Base-by-base conservation (phyloP, 2,329 filamentous ascomycete species). In the Harringtonia aguacate region DNA sequence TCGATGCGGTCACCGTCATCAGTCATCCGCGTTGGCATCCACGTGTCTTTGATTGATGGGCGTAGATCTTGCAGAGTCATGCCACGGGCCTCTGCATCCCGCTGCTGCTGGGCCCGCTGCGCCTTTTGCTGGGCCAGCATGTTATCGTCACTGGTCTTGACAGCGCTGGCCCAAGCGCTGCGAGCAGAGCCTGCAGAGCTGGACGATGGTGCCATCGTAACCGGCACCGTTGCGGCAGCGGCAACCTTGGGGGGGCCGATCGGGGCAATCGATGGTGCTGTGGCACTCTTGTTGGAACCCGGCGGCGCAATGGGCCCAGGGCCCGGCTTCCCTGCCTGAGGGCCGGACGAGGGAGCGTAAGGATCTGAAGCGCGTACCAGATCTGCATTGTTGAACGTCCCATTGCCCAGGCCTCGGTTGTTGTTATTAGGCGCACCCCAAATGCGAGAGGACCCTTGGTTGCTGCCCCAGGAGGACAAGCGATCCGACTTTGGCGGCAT, bases 381-480 rank as follows among this genome's bases (percentile, higher is more conserved):
- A 51, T 79, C 76, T 13, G 76, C 24, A 27, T 27, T 70, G 45
- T 75, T 78, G 55, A 89, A 89, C 0, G 83, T 86, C 36, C 84
- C 84, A 58, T 89, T 89, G 4, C 84, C 84, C 18, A 89, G 77
- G 12, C 77, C 79, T 43, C 79, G 73, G 51, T 85, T 79, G 53
- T 75, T 79, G 52, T 75, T 81, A 44, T 77, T 77, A n/a, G 79
- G 81, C 36, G 82, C 77, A 17, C 79, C 84, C 84, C 84, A 89
- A 17, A 88, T 86, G 39, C 73, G 68, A 13, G 68, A 59, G 12
- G 65, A 50, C 36, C 67, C 63, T 39, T 70, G 71, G 31, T 63
- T 57, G 24, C 64, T 55, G 24, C 63, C 64, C 76, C 77, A 80
- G 2, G 69, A 61, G 12, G 68, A 58, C 42, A 68, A 69, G 38